Evolutionary conservation across 768 basidiomycete genomes (phyloP).

Genomic region (Trametes elegans): DNA sequence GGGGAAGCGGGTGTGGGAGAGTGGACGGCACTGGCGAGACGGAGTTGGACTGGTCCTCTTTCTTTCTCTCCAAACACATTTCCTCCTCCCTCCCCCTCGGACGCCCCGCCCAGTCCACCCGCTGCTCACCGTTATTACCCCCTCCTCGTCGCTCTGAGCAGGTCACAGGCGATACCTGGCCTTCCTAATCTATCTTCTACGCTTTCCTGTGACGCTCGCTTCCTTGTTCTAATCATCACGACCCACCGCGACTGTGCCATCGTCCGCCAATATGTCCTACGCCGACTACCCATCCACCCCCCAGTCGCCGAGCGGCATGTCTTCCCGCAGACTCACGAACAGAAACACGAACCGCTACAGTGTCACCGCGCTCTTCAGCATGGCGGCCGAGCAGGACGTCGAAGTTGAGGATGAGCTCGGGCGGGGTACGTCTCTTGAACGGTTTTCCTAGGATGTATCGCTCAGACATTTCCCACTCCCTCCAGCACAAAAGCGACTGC

Average conservation of each 20-base stretch:
- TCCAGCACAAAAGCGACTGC: slow-evolving; percentile 91
- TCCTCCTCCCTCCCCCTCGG: background rate
- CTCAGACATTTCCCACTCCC: slow-evolving; percentile 3
- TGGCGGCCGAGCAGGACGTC: slow-evolving; percentile 98
- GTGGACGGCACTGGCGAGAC: background rate
- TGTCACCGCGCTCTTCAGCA: slow-evolving; percentile 93
- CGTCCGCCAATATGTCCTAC: slow-evolving; percentile 28
- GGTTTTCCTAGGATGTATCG: background rate
- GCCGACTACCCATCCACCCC: slow-evolving; percentile 28
- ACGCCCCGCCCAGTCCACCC: background rate
- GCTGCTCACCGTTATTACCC: background rate
- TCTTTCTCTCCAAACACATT: background rate
- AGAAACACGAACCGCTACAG: slow-evolving; percentile 95
- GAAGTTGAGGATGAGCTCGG: slow-evolving; percentile 98
- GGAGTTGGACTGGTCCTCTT: background rate
- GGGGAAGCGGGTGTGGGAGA: background rate
- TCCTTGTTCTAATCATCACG: slow-evolving; percentile 15
- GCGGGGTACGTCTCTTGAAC: slow-evolving; percentile 56
- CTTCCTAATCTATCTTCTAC: slow-evolving; percentile 9
- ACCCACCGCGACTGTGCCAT: slow-evolving; percentile 8
- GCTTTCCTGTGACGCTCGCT: slow-evolving; percentile 16
- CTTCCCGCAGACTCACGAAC: slow-evolving; percentile 78
- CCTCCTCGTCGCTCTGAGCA: slow-evolving; percentile 18
- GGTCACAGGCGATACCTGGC: slow-evolving; percentile 23
- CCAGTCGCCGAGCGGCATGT: slow-evolving; percentile 59